Conservation (phyloP, 108 stramenopile genomes). For the Aurantiochytrium sp. region DNA sequence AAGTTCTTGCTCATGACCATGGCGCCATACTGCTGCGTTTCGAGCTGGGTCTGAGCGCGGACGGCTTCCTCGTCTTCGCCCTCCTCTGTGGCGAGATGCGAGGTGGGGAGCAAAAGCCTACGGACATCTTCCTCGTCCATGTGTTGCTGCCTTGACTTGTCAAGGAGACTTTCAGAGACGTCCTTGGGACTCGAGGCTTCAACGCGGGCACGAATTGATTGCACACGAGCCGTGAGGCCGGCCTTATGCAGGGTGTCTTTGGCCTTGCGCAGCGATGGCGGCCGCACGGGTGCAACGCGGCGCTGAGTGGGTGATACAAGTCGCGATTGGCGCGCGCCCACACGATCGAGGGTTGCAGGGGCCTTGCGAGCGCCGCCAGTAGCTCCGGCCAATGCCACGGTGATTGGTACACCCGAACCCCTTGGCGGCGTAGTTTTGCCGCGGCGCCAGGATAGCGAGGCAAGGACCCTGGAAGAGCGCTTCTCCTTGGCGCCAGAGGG, state of each 20-base stretch:
- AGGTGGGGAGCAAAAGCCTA: neutral
- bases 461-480: neutral
- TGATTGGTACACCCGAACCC: too few species aligned
- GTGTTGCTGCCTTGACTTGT: neutral
- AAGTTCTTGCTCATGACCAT: conserved; percentile 4
- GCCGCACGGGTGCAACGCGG: neutral
- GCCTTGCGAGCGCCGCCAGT: too few species aligned
- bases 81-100: neutral
- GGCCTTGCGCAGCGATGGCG: neutral
- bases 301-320: neutral
- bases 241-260: neutral
- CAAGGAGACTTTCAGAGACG: neutral
- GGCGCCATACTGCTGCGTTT: neutral
- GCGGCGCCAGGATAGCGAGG: neutral
- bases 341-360: too few species aligned
- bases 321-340: too few species aligned
- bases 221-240: neutral
- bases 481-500: neutral
- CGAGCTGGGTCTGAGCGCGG: neutral
- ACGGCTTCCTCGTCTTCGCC: neutral
- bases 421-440: neutral
- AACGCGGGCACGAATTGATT: neutral
- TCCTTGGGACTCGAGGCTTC: neutral
- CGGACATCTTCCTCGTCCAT: neutral
- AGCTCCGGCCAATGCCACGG: too few species aligned